A percentile compares a stretch with the other conserved stretches of the same genome.
Conservation (phyloP, 1,284 basidiomycete genomes). For the Thelephora terrestris region DNA sequence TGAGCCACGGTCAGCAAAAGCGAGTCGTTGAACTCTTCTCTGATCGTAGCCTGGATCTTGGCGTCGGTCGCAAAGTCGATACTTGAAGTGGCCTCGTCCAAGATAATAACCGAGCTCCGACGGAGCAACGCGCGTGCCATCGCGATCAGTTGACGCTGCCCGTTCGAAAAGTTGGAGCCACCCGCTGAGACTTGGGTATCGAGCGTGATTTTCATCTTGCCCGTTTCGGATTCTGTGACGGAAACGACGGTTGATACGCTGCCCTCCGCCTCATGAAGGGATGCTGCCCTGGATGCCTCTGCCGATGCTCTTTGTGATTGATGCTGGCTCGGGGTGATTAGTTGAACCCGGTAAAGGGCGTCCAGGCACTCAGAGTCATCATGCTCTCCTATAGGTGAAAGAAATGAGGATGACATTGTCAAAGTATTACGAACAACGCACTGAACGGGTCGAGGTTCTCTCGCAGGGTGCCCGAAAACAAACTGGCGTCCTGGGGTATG, state of each 20-base stretch:
- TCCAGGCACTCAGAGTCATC: conserved; percentile 71
- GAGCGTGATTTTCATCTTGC: conserved; percentile 49
- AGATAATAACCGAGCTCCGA: conserved; percentile 66
- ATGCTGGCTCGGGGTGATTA: conserved; percentile 39
- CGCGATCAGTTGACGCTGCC: conserved; percentile 76
- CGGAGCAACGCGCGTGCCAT: conserved; percentile 72
- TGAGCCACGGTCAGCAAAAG: conserved; percentile 55
- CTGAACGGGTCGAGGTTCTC: conserved; percentile 85
- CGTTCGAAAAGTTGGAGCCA: conserved; percentile 78
- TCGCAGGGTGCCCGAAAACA: conserved; percentile 81
- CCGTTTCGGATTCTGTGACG: conserved; percentile 35
- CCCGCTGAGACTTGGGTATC: conserved; percentile 70
- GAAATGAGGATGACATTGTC: conserved; percentile 6
- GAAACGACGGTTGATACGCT: conserved; percentile 24
- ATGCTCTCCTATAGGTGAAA: conserved; percentile 49
- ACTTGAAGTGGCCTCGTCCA: conserved; percentile 77
- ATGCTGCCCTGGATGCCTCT: conserved; percentile 37
- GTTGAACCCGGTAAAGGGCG: conserved; percentile 53
- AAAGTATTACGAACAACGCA: conserved; percentile 15
- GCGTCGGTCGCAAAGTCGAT: conserved; percentile 70
- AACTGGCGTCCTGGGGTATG: conserved; percentile 74
- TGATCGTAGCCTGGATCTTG: conserved; percentile 74
- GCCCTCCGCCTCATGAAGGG: conserved; percentile 29
- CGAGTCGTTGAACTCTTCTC: conserved; percentile 64
- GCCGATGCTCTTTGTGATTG: conserved; percentile 38